phyloP scores from a whole-genome alignment of 2,329 filamentous ascomycete genomes.

The Pseudofabraea citricarpa region DNA sequence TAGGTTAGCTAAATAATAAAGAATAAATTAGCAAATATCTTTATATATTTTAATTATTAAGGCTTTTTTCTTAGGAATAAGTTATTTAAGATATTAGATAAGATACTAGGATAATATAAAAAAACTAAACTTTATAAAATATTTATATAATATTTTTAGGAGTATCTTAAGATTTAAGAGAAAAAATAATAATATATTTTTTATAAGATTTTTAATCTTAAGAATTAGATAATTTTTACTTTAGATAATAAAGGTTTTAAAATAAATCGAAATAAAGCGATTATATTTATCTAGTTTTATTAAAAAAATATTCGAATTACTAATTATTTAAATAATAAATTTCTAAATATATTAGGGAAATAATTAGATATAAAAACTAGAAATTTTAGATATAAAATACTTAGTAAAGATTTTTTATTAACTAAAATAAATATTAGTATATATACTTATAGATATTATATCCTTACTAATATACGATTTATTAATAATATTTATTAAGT shows the following conservation, averaged over 20 bases:
- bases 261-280: conserved; percentile 37
- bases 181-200: conserved; percentile 1
- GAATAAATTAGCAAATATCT: conserved; percentile 53
- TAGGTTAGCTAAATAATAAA: too few relatives aligned
- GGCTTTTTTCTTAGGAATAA: conserved; percentile 35
- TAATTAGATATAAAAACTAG: conserved; percentile 1
- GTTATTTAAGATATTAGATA: conserved; percentile 21
- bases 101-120: conserved; percentile 4
- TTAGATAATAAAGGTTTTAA: conserved; percentile 33
- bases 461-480: conserved; percentile 59
- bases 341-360: conserved; percentile 2
- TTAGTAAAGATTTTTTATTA: conserved; percentile 54
- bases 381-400: conserved; percentile 20
- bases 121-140: conserved; percentile 10
- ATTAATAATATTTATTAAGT: conserved; percentile 40
- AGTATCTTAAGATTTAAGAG: conserved; percentile 8
- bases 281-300: too few relatives aligned
- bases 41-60: conserved; percentile 33
- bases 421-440: conserved; percentile 58
- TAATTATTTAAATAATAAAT: too few relatives aligned
- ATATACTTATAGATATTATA: conserved; percentile 64
- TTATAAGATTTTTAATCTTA: conserved; percentile 7
- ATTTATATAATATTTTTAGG: conserved; percentile 5
- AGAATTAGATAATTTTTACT: conserved; percentile 11
- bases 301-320: too few relatives aligned